These are phyloP conservation scores for Aspergillus heteromorphus DNA, from an alignment of 495 filamentous ascomycete species.

Conservation along the genomic window DNA sequence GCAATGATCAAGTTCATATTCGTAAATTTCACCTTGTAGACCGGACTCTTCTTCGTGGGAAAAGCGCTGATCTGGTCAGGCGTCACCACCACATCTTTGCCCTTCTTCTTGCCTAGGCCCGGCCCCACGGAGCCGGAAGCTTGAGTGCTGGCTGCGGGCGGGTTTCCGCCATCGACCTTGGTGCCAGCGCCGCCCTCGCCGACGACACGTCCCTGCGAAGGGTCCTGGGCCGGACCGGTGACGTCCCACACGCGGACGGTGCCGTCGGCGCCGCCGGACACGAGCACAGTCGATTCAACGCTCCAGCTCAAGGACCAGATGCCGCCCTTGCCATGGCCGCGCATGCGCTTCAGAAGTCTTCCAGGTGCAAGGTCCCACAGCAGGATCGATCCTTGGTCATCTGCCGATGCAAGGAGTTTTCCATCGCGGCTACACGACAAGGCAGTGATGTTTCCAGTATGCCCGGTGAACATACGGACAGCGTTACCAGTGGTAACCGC, in stretches of 20 bases:
- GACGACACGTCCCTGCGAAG: constrained; percentile 52
- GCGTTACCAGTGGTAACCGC: constrained; percentile 76
- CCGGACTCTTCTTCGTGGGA: constrained; percentile 90
- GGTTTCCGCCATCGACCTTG: constrained; percentile 44
- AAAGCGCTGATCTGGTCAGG: constrained; percentile 91
- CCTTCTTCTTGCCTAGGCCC: constrained; percentile 67
- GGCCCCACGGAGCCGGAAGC: constrained; percentile 37
- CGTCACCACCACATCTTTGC: constrained; percentile 84
- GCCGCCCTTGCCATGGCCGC: constrained; percentile 88
- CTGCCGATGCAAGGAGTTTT: constrained; percentile 81
- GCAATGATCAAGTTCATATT: constrained; percentile 88
- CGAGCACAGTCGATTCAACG: constrained; percentile 79
- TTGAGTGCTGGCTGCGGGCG: constrained; percentile 30
- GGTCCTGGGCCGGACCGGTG: constrained; percentile 54
- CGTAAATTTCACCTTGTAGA: constrained; percentile 90
- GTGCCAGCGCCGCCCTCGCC: constrained; percentile 49
- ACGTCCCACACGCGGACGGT: constrained; percentile 94
- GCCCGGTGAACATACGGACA: constrained; percentile 88
- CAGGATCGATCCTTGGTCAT: constrained; percentile 77
- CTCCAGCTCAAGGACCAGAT: constrained; percentile 91
- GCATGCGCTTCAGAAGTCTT: constrained; percentile 79
- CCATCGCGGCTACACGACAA: constrained; percentile 82
- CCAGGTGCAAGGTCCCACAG: constrained; percentile 89
- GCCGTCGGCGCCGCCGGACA: constrained; percentile 85
- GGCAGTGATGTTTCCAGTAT: constrained; percentile 75